Evolutionary conservation across 441 rosid species (phyloP).

Genomic region (Adansonia grandidieri): DNA sequence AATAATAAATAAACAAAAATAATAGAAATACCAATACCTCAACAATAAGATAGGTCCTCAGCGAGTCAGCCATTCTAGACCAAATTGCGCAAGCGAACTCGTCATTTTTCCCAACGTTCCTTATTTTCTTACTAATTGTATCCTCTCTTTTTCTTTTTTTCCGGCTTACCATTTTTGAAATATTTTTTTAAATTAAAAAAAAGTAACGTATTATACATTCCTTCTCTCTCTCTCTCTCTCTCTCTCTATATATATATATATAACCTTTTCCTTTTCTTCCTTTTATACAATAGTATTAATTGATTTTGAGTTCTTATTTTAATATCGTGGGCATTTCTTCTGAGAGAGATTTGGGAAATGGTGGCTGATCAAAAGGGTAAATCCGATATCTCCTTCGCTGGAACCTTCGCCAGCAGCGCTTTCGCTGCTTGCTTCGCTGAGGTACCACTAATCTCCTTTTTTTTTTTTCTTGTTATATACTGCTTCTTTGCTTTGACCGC

Average conservation of each 20-base stretch:
- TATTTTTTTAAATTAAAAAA: no score
- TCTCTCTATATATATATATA: no score
- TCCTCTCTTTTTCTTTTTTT: not conserved
- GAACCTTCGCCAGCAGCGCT: constrained; percentile 85
- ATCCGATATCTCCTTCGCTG: constrained; percentile 82
- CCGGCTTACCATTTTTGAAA: no score
- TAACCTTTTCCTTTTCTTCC: no score
- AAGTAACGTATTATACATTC: not conserved
- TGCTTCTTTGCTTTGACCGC: not conserved
- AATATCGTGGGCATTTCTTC: not conserved
- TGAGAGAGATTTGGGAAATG: constrained; percentile 44
- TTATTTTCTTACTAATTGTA: not conserved
- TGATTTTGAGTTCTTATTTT: not conserved
- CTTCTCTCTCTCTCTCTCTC: not conserved
- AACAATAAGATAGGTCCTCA: no score
- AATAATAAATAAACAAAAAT: no score
- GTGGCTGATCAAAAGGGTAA: constrained; percentile 71
- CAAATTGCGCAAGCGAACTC: constrained; percentile 22
- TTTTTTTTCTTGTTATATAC: not conserved
- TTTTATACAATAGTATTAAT: not conserved
- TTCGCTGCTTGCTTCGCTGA: constrained; percentile 95
- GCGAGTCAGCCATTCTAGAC: not conserved
- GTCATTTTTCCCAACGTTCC: constrained; percentile 37
- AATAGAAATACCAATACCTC: no score
- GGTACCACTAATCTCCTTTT: constrained; percentile 41